Evolutionary conservation across 2,329 filamentous ascomycete species (phyloP), one percentile per base, ranked within the genome.

Genomic region (Pyrenochaeta sp.): DNA sequence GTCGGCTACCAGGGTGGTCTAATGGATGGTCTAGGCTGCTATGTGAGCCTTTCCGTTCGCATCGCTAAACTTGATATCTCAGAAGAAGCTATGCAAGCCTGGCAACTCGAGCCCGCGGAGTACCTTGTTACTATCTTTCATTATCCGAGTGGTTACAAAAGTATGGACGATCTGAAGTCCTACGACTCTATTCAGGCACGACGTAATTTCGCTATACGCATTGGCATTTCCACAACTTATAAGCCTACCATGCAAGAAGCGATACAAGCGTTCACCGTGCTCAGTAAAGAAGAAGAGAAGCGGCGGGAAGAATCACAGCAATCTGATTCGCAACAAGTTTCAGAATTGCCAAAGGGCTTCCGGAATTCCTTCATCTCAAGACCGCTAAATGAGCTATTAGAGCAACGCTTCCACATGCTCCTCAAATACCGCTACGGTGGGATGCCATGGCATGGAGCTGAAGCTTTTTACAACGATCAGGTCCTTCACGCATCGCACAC

Each of bases 71-170:
- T 97, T 1, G 87, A 84, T 0, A 84, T 97, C 11, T 89, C 90
- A 0, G 82, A 88, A 32, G 90, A 93, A 66, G 87, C 87, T 0
- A 84, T 91, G 74, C 82, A 89, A 66, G 90, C 92, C 1, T 97
- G 92, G 92, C 83, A 88, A 54, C 72, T 97, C 10, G 75, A 83
- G 12, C 75, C 81, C 0, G 75, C 80, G 0, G 88, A 92, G 30
- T 93, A 94, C 66, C 73, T 96, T 33, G 83, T 94, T 4, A 79
- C 96, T 4, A 78, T 97, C 18, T 82, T 95, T 37, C 83, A 83
- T 31, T 90, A 90, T 60, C 76, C 81, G 0, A 72, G 75, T n/a
- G 81, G 79, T 0, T 96, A 96, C 72, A 81, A 79, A 29, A 77
- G 78, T 2, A 77, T 90, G 43, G 82, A 88, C 14, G 70, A 83